A percentile compares a stretch with the other conserved stretches of the same genome.
Evolutionary conservation across 441 rosid genomes (phyloP).

Genomic region (Pelargonium cotyledonis): DNA sequence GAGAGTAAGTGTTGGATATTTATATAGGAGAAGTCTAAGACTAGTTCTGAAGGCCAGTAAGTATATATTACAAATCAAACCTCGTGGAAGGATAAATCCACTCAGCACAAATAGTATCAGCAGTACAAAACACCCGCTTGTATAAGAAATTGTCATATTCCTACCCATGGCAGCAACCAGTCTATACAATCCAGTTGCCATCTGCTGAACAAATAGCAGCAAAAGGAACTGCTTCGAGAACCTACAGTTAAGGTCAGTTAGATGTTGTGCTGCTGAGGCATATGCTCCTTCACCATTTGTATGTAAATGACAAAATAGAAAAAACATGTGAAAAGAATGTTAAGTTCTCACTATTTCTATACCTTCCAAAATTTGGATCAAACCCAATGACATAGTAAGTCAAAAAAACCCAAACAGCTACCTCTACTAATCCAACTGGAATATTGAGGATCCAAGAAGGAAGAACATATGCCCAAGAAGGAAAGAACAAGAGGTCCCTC

Average conservation of each 20-base stretch:
- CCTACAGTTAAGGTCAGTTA: conserved; percentile 32
- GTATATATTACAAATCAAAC: conserved; percentile 23
- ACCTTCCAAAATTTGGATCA: conserved; percentile 68
- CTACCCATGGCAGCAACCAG: conserved; percentile 52
- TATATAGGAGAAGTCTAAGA: no score
- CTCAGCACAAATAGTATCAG: conserved; percentile 46
- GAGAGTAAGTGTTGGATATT: background rate
- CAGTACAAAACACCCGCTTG: conserved; percentile 52
- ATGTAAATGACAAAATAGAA: no score
- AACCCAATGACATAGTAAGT: conserved; percentile 74
- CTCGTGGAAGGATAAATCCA: conserved; percentile 61
- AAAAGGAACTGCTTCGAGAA: conserved; percentile 55
- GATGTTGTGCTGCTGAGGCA: background rate
- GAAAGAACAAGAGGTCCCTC: conserved; percentile 60
- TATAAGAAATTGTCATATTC: conserved; percentile 56
- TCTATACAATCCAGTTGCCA: conserved; percentile 64
- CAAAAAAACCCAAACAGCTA: conserved; percentile 50
- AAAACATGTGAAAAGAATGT: background rate
- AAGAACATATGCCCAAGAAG: conserved; percentile 63
- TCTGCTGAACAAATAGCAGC: conserved; percentile 47
- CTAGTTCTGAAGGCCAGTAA: background rate
- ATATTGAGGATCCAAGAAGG: conserved; percentile 74
- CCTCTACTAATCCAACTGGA: conserved; percentile 52
- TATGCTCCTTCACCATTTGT: no score
- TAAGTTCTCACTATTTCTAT: background rate